Evolutionary conservation across 2,329 filamentous ascomycete species (phyloP).

Genomic region (Aschersonia sp.): DNA sequence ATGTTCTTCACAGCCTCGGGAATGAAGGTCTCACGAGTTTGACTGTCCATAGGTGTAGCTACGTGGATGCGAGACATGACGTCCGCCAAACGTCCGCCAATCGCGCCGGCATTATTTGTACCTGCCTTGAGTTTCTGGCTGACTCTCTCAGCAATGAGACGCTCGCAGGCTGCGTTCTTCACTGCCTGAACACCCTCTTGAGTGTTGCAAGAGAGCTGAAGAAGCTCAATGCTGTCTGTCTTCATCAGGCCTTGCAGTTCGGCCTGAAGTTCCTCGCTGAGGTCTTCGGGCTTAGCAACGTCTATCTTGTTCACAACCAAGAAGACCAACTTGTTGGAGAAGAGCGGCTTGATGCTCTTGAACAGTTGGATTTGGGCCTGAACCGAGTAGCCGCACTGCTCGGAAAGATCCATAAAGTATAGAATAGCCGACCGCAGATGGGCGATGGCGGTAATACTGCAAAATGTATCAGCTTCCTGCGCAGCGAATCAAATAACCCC

Average conservation of each 20-base stretch:
- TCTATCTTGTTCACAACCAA: conserved; percentile 98
- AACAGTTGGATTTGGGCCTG: conserved; percentile 88
- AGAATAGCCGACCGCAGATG: conserved; percentile 90
- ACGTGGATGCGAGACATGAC: conserved; percentile 93
- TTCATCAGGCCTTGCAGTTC: conserved; percentile 71
- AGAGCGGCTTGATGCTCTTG: conserved; percentile 91
- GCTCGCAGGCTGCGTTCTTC: conserved; percentile 89
- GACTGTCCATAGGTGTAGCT: conserved; percentile 76
- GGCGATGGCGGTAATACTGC: conserved; percentile 82
- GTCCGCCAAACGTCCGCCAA: conserved; percentile 73
- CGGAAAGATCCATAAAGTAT: conserved; percentile 96
- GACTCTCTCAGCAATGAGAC: conserved; percentile 82
- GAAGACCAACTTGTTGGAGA: conserved; percentile 94
- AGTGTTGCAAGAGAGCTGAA: conserved; percentile 90
- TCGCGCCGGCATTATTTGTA: conserved; percentile 59
- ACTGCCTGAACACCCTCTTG: conserved; percentile 88
- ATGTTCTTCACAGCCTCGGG: conserved; percentile 68
- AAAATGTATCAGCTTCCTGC: background rate
- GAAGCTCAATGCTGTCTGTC: conserved; percentile 77
- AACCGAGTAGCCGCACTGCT: conserved; percentile 93
- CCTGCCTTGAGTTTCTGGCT: conserved; percentile 93
- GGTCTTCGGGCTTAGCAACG: conserved; percentile 71
- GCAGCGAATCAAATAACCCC: background rate
- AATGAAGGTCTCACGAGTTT: conserved; percentile 69
- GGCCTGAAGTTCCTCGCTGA: conserved; percentile 64